phyloP scores from a whole-genome alignment of 2,329 filamentous ascomycete genomes.

The Sarocladium kiliense region DNA sequence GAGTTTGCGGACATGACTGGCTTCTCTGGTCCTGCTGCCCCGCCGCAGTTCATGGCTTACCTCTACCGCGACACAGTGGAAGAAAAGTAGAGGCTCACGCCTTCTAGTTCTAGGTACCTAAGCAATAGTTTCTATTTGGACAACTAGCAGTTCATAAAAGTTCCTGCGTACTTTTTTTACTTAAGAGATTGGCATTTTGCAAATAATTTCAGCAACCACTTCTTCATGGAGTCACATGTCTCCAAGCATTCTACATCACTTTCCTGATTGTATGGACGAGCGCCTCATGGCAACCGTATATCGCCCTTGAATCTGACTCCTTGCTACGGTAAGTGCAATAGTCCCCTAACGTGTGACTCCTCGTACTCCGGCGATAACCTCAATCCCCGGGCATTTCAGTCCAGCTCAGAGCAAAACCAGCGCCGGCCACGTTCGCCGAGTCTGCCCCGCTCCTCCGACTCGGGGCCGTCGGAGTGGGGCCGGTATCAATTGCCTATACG shows the following conservation, averaged over 20 bases:
- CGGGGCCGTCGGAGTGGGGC: background rate
- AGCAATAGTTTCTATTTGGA: background rate
- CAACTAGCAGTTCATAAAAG: background rate
- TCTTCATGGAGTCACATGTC: no score
- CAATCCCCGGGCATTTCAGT: no score
- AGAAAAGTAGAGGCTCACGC: background rate
- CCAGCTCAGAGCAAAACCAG: background rate
- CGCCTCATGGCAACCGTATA: no score
- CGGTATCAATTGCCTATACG: background rate
- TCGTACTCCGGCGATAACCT: no score
- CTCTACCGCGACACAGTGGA: constrained; percentile 14
- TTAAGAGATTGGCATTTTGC: no score
- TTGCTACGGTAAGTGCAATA: no score
- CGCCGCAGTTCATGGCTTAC: constrained; percentile 23
- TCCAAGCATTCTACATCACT: no score
- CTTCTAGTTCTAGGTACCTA: background rate
- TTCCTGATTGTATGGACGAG: no score
- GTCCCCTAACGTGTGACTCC: no score
- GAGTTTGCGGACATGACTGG: constrained; percentile 10
- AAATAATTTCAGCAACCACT: no score
- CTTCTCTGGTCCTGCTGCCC: constrained; percentile 12
- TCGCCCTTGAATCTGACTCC: no score
- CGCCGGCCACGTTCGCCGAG: background rate
- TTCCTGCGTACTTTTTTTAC: background rate
- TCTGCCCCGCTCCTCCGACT: background rate